A percentile compares a stretch with the other conserved stretches of the same genome.
Evolutionary conservation across 805 yeast genomes (phyloP).

Genomic region (Blastobotrys terrestris): DNA sequence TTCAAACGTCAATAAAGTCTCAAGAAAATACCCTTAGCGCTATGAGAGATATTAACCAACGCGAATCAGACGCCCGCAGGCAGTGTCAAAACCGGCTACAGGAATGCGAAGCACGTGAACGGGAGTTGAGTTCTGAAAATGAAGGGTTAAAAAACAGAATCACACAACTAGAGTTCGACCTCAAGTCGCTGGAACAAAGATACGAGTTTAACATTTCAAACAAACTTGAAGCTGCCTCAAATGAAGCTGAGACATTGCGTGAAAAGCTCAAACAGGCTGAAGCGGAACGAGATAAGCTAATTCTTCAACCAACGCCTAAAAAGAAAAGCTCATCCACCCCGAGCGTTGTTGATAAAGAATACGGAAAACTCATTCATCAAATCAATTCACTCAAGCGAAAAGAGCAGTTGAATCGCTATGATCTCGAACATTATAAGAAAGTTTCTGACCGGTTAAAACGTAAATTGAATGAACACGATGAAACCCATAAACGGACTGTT

Average conservation of each 20-base stretch:
- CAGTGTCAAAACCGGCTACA: slow-evolving; percentile 7
- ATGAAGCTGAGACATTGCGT: background rate
- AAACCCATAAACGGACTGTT: background rate
- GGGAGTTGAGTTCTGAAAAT: background rate
- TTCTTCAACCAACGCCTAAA: background rate
- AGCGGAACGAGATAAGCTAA: slow-evolving; percentile 1
- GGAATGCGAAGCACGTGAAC: background rate
- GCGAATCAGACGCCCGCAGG: slow-evolving; percentile 1
- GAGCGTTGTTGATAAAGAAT: background rate
- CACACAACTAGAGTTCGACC: slow-evolving; percentile 2
- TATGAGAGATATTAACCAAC: slow-evolving; percentile 8
- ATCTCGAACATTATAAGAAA: slow-evolving; percentile 1
- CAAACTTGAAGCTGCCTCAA: slow-evolving; percentile 1
- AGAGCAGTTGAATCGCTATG: slow-evolving; percentile 2
- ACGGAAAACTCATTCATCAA: background rate
- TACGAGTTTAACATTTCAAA: slow-evolving; percentile 4
- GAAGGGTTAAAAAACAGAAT: background rate
- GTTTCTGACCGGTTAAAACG: background rate
- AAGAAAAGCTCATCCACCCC: background rate
- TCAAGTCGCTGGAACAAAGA: slow-evolving; percentile 5
- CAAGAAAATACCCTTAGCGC: slow-evolving; percentile 9
- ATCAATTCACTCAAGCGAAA: slow-evolving; percentile 2
- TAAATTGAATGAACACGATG: background rate
- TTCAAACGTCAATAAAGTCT: slow-evolving; percentile 3
- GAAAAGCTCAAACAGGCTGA: slow-evolving; percentile 3